Base-by-base conservation (phyloP, 192 early-diverging fungal species). In the Kickxella alabastrina region DNA sequence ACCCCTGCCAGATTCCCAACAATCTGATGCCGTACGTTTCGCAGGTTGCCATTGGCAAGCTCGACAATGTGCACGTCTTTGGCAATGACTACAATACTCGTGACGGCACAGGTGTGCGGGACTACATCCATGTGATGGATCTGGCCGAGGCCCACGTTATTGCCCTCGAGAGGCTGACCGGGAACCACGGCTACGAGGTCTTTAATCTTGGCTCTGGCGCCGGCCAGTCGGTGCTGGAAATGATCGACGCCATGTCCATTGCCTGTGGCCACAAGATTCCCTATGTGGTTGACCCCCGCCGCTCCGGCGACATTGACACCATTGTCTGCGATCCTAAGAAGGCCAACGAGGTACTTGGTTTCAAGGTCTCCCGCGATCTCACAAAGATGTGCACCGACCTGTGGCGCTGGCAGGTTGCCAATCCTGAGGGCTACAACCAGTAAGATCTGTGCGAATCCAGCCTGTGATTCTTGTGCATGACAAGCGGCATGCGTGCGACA, bases 101-200 rank as follows among this genome's bases (percentile, higher is more conserved):
- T 38, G 95, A 98, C 48, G 93, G 95, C 17, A 94, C 92, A 19
- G 90, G 84, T 49, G 84, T 98, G 17, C 82, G 95, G 28, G 95
- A 98, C 67, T 98, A 95, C 63, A 87, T 98, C 44, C 95, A 98
- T 59, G 93, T 98, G 3, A 87, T 87, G 47, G 95, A 98, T 53
- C 77, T 96, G 25, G 92, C 93, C 14, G 79, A 85, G 40, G 93
- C 88, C 6, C 95, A 98, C 55, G 86, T 92, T 7, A 80, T 82
- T 18, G 90, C 95, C 1, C 65, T 97, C 15, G 79, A 84, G 43
- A 87, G 93, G 46, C 66, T 97, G 49, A 13, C 51, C 14, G 51
- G 50, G 19, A 82, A 82, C 52, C 75, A 70, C 14, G 72, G 72
- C 38, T 75, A 65, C 47, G 79, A 82, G 52, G 74, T 83, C n/a